Base-by-base conservation (phyloP, 495 filamentous ascomycete species). In the Talaromyces proteolyticus region DNA sequence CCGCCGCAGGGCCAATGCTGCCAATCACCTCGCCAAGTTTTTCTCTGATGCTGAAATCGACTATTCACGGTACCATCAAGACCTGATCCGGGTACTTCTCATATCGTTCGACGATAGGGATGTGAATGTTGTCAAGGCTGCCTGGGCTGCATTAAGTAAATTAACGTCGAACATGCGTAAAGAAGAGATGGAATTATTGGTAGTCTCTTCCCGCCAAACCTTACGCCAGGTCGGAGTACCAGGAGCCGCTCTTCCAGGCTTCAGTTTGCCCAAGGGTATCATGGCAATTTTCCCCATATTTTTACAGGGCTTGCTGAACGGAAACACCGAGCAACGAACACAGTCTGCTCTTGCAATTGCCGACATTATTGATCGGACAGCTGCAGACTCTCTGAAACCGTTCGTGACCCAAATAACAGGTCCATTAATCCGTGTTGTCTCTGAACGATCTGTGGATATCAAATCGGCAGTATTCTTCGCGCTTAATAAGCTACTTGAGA, bases 331-430 rank as follows among this genome's bases (percentile, higher is more conserved):
- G 4, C 94, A 97, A 70, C 78, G 91, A 60, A 93, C 88, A 14
- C 86, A 95, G 60, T 80, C 93, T 37, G 94, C 94, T 49, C 75
- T 98, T 42, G 93, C 88, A 6, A 95, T 98, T 55, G 93, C 89
- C 3, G 94, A 98, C 60, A 86, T 98, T 54, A 83, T 97, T 56
- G 94, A 97, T 65, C 79, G 92, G 24, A 93, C 93, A 6, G 88
- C 79, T 57, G 77, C 86, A 34, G 82, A 89, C 48, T 85, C 90
- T 14, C 74, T 98, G 49, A 90, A 89, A 67, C 87, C 89, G 18
- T 97, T 94, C 58, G 93, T 97, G 48, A 96, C 91, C 17, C 90
- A 96, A 59, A 96, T 98, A 56, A 97, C 93, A 16, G 93, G 93
- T 62, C 94, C 93, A 11, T 79, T 98, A 22, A 98, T 98, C 60